Evolutionary conservation across 1,139 yeast genomes (phyloP), one percentile per base, ranked within the genome.

Genomic region (Yarrowia galli): DNA sequence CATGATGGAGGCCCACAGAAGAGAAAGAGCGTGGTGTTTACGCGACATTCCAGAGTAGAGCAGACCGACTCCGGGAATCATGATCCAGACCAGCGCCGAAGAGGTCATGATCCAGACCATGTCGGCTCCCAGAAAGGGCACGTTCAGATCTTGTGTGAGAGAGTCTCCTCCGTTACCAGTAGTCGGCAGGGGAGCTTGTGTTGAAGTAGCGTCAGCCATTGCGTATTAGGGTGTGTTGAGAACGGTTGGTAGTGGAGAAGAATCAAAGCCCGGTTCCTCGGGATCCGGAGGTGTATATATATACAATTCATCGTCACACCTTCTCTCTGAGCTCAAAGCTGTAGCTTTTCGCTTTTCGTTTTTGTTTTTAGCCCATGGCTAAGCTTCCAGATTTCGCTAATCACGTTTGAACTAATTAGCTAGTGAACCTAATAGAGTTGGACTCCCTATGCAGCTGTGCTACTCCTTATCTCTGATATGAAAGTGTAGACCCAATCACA

Each of bases 51-150:
- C 98, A 42, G 97, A 90, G 79, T 93, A 93, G 71, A 92, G 82
- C 67, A 93, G 81, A 69, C 98, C 98, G 67, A 93, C 88, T 70
- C 98, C 98, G 42, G 98, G 98, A 76, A 89, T 86, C 97, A 93
- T 92, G 74, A 92, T 86, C 95, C 96, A 92, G 71, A 92, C 97
- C 69, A 92, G 82, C 20, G 85, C 88, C 9, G 88, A 86, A 13
- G 95, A 85, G 15, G 86, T 83, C 77, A 89, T 92, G 70, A 93
- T 84, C 97, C 97, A 93, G 22, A 87, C 92, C 93, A 91, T 89
- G 77, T 92, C 92, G 63, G 74, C 81, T 58, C 70, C 89, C 71
- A 89, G 88, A 77, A 85, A 93, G 74, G 86, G 89, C n/a, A 81
- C 79, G 78, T 92, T 92, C 75, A 92, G 82, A 78, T 93, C 90